These are phyloP conservation scores for Dissophora globulifera DNA, from an alignment of 192 early-diverging fungal genomes.

Conservation along the genomic window DNA sequence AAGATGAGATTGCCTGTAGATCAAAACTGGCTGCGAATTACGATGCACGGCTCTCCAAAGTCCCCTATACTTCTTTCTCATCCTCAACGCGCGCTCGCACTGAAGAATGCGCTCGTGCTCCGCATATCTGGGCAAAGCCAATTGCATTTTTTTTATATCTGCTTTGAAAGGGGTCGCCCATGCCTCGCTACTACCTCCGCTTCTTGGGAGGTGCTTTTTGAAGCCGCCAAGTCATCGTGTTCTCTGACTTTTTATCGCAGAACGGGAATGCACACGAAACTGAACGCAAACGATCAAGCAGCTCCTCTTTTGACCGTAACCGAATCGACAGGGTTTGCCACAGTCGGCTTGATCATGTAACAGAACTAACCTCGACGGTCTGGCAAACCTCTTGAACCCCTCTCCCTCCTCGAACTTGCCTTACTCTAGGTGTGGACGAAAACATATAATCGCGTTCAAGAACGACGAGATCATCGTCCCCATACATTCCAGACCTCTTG, in stretches of 20 bases:
- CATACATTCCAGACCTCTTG: too few species aligned
- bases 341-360: conserved; percentile 11
- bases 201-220: conserved; percentile 20
- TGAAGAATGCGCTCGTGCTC: too few species aligned
- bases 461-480: too few species aligned
- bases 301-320: not conserved
- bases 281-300: not conserved
- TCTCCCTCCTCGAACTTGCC: too few species aligned
- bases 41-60: too few species aligned
- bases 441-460: not conserved
- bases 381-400: not conserved
- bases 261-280: not conserved
- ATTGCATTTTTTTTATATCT: not conserved
- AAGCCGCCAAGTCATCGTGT: not conserved
- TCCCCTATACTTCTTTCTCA: too few species aligned
- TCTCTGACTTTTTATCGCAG: not conserved
- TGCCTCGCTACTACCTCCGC: conserved; percentile 30
- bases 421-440: conserved; percentile 7
- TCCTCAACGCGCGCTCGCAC: too few species aligned
- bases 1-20: too few species aligned
- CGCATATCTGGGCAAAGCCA: too few species aligned
- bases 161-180: conserved; percentile 16
- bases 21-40: too few species aligned
- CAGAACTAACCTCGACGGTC: conserved; percentile 10
- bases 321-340: conserved; percentile 31